Evolutionary conservation across 1,139 yeast species (phyloP), one percentile per base, ranked within the genome.

Genomic region (Arxiozyma bovina): DNA sequence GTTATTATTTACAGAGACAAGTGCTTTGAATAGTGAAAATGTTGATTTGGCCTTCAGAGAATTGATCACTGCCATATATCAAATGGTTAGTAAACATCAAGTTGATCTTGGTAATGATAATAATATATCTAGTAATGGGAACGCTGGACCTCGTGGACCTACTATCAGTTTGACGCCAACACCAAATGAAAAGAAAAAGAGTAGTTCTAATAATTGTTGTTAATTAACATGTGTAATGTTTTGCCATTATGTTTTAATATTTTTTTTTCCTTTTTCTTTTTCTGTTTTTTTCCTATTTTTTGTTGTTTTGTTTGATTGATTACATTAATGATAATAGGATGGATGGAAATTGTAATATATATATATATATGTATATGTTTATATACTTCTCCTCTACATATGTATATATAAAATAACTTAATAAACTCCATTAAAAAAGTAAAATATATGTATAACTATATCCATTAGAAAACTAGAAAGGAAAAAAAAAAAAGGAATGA

Each of bases 1-100:
- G 70, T 78, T 93, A 65, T 77, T 93, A 66, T 93, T 93, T 71
- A 91, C 96, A 52, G 99, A 93, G 75, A 96, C 99, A n/a, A 85
- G 96, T 57, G 99, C 99, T 21, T 79, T 94, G 61, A 90, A 90
- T 65, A 85, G 96, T 46, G 95, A 93, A 66, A 94, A 94, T 71
- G 99, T 93, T 57, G 99, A 93, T 70, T 79, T 83, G 62, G 93
- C 97, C 4, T 93, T 93, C 80, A 90, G 90, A 70, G 96, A 90
- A 70, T 81, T 94, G 62, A 81, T 90, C 65, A 87, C 90, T 63
- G 90, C 91, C 66, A 93, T 93, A 65, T 91, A 91, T 74, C 96
- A 91, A 66, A 87, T 87, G 89, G 87, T 87, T 58, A 83, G 88
- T 61, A 86, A 86, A 70, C 91, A 87, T 69, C 90, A 85, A 71